Conservation (phyloP, 441 rosid genomes). For the Pelargonium hybrid region DNA sequence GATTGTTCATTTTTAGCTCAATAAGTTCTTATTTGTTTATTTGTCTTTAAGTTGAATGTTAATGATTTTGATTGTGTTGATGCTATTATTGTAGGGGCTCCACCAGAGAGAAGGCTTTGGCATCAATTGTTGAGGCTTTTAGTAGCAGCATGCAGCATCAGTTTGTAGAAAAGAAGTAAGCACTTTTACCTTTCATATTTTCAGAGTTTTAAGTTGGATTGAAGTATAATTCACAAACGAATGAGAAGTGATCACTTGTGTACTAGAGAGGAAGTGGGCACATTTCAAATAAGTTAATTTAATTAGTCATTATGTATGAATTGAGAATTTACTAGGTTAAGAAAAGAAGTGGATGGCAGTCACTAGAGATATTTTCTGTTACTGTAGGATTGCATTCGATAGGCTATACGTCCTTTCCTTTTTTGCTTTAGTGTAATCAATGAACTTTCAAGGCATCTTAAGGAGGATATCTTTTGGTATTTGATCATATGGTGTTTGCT, state of each 20-base stretch:
- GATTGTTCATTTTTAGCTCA: not conserved
- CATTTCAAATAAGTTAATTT: too few relatives aligned
- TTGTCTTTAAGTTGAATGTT: not conserved
- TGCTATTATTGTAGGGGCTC: conserved; percentile 49
- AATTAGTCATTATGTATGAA: too few relatives aligned
- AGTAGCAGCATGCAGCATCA: conserved; percentile 54
- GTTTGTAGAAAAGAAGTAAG: conserved; percentile 77
- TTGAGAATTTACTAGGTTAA: too few relatives aligned
- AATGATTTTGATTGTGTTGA: conserved; percentile 3
- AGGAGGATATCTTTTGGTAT: too few relatives aligned
- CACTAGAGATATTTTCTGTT: too few relatives aligned
- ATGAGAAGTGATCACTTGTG: too few relatives aligned
- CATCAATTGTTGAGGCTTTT: conserved; percentile 60
- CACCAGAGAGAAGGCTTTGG: conserved; percentile 77
- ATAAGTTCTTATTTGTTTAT: not conserved
- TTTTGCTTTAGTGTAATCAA: too few relatives aligned
- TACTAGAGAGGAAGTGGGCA: too few relatives aligned
- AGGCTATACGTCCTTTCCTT: too few relatives aligned
- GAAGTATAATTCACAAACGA: not conserved
- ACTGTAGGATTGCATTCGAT: too few relatives aligned
- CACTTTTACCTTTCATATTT: not conserved
- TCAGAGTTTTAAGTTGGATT: not conserved
- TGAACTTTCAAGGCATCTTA: not conserved
- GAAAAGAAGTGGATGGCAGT: too few relatives aligned
- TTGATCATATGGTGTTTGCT: too few relatives aligned